Conservation (phyloP, 257 asterid species). For the Leonotis leonurus region DNA sequence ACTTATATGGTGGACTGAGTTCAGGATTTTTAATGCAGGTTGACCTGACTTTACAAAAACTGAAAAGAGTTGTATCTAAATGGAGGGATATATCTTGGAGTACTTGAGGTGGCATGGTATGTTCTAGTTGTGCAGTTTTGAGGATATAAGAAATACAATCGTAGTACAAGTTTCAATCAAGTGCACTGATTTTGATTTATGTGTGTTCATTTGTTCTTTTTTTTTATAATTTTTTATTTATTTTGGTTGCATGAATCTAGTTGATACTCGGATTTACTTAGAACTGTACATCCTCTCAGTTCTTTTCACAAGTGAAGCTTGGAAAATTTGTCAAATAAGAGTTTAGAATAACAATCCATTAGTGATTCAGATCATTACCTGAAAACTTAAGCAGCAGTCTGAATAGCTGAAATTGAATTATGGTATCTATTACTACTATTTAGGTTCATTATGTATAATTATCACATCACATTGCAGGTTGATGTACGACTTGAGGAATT, state of each 20-base stretch:
- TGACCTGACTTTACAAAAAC: constrained; percentile 46
- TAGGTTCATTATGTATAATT: no score
- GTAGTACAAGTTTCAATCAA: not conserved
- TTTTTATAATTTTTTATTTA: not conserved
- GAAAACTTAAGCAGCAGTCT: not conserved
- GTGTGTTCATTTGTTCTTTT: not conserved
- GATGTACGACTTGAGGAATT: constrained; percentile 60
- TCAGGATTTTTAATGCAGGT: constrained; percentile 31
- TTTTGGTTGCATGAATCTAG: not conserved
- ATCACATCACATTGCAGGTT: constrained; percentile 45
- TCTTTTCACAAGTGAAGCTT: not conserved
- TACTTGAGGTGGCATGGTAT: constrained; percentile 64
- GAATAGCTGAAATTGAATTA: not conserved
- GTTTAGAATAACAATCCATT: not conserved
- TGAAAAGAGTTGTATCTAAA: constrained; percentile 34
- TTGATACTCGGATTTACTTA: constrained; percentile 5
- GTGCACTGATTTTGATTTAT: not conserved
- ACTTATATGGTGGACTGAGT: constrained; percentile 7
- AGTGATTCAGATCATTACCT: not conserved
- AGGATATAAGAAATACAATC: not conserved
- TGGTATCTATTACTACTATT: constrained; percentile 6
- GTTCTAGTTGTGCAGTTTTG: constrained; percentile 20
- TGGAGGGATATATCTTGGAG: constrained; percentile 56
- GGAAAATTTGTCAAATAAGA: not conserved
- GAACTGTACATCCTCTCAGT: not conserved